These are phyloP conservation scores for Saposhnikovia divaricata DNA, from an alignment of 129 eudicot species.

Conservation along the genomic window DNA sequence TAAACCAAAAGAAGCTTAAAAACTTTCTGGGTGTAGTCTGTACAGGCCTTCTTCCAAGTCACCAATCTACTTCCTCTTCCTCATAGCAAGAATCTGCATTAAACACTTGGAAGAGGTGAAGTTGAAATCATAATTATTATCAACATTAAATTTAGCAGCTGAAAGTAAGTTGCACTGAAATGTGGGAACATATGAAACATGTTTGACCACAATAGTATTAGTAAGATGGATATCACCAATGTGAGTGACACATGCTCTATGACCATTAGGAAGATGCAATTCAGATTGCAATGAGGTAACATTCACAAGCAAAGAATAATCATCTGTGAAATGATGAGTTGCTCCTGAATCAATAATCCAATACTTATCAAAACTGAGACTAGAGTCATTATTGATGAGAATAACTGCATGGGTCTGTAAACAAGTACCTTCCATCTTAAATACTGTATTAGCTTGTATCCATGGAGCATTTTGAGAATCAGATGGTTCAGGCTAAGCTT, in stretches of 20 bases:
- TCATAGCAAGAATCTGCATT: background rate
- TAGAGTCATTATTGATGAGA: too few relatives aligned
- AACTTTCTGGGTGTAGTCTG: background rate
- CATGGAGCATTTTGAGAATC: too few relatives aligned
- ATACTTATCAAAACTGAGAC: fast-evolving
- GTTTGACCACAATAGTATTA: background rate
- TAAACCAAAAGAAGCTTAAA: fast-evolving
- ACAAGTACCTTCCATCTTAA: too few relatives aligned
- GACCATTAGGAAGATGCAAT: background rate
- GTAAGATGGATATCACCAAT: background rate
- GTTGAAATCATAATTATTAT: background rate
- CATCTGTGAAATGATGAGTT: background rate
- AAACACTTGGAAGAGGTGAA: background rate
- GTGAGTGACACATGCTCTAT: background rate
- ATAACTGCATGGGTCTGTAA: too few relatives aligned
- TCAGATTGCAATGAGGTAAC: too few relatives aligned
- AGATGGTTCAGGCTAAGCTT: too few relatives aligned
- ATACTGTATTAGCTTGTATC: too few relatives aligned
- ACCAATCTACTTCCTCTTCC: background rate
- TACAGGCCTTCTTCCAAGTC: background rate
- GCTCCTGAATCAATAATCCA: background rate
- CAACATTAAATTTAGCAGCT: background rate
- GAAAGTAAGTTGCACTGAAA: background rate
- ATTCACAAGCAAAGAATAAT: too few relatives aligned
- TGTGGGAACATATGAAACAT: background rate